phyloP scores from a whole-genome alignment of 2,329 filamentous ascomycete genomes.

The Volutella citrinella region DNA sequence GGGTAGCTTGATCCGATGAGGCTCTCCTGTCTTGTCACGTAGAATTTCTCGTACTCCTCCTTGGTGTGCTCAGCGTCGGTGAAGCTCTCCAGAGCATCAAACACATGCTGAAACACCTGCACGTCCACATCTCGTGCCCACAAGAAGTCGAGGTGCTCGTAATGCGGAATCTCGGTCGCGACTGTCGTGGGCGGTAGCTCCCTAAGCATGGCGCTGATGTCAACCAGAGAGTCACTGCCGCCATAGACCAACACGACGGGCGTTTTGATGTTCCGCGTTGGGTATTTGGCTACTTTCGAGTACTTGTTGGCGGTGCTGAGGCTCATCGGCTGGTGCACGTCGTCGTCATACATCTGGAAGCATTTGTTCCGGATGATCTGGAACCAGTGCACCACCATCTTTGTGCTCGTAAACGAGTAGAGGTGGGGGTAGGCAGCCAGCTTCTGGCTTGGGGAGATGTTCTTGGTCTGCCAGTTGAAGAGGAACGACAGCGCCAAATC shows the following conservation, averaged over 20 bases:
- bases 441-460: conserved; percentile 85
- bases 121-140: conserved; percentile 85
- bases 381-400: conserved; percentile 98
- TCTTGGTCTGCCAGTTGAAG: conserved; percentile 84
- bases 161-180: conserved; percentile 83
- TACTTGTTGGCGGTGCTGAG: conserved; percentile 73
- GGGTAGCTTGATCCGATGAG: conserved; percentile 38
- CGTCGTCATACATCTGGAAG: conserved; percentile 99
- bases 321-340: conserved; percentile 74
- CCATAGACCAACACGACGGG: conserved; percentile 93
- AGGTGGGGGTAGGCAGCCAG: conserved; percentile 93
- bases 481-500: conserved; percentile 78
- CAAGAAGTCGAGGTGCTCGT: conserved; percentile 94
- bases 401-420: conserved; percentile 95
- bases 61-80: conserved; percentile 54
- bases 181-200: conserved; percentile 83
- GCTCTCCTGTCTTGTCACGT: conserved; percentile 48
- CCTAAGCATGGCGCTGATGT: conserved; percentile 88
- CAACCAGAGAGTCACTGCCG: conserved; percentile 87
- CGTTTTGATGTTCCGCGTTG: conserved; percentile 94
- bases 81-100: conserved; percentile 79
- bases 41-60: conserved; percentile 60
- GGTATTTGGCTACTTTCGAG: conserved; percentile 95
- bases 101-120: conserved; percentile 87
- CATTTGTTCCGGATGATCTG: conserved; percentile 95